Conservation (phyloP, 116 monocot genomes). For the Posidonia oceanica region DNA sequence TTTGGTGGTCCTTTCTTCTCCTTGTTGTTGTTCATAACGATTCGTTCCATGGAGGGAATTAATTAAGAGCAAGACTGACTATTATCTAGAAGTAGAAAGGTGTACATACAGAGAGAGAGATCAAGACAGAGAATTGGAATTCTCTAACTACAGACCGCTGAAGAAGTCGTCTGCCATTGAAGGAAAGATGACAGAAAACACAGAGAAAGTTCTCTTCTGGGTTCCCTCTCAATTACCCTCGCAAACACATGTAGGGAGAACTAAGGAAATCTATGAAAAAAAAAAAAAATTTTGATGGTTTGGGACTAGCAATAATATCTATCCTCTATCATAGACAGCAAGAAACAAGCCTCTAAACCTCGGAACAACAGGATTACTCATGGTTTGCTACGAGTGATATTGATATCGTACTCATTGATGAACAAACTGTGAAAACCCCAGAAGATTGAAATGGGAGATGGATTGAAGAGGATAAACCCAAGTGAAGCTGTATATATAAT, state of each 20-base stretch:
- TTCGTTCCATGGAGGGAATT: not conserved
- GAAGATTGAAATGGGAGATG: not conserved
- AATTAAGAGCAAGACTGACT: not conserved
- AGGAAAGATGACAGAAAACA: not conserved
- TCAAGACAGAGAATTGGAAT: not conserved
- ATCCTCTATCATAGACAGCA: constrained; percentile 20
- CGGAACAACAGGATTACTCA: constrained; percentile 21
- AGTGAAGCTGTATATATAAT: not conserved
- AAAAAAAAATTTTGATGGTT: not conserved
- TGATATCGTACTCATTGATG: constrained; percentile 4
- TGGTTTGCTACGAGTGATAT: not conserved
- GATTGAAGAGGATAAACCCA: not conserved
- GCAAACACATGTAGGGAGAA: too few species aligned
- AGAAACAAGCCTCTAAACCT: constrained; percentile 10
- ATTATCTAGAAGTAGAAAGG: not conserved
- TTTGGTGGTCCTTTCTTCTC: constrained; percentile 14
- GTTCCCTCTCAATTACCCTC: too few species aligned
- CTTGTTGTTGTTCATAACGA: not conserved
- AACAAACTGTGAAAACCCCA: not conserved
- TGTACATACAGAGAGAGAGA: too few species aligned
- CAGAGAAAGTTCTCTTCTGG: not conserved
- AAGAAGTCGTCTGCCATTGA: not conserved
- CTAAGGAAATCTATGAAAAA: not conserved
- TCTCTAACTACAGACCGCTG: not conserved
- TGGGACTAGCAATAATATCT: not conserved